Conservation (phyloP, 257 asterid genomes). For the Osmanthus fragrans region DNA sequence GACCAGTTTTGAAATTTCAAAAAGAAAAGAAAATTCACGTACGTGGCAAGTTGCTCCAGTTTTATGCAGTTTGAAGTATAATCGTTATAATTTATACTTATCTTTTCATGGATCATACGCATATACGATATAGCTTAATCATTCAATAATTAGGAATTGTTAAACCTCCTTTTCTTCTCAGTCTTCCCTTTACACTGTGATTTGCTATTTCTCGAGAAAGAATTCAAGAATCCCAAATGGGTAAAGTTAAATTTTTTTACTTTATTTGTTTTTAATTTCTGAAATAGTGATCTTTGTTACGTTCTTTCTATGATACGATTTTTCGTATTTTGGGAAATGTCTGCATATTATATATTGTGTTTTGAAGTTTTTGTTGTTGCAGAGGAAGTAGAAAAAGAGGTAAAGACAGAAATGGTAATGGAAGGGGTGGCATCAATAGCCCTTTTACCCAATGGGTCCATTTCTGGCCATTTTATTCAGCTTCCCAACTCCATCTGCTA, state of each 20-base stretch:
- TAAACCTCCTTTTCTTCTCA: not conserved
- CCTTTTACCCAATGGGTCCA: constrained; percentile 75
- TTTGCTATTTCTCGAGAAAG: not conserved
- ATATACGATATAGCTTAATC: not conserved
- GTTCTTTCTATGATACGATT: not conserved
- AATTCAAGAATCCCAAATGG: not conserved
- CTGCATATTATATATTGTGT: too few relatives aligned
- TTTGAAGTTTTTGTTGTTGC: constrained; percentile 4
- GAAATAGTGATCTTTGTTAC: not conserved
- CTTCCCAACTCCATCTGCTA: constrained; percentile 75
- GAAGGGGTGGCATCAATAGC: constrained; percentile 95
- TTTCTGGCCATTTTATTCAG: constrained; percentile 93
- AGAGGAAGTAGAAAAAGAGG: constrained; percentile 27
- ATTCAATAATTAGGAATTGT: not conserved
- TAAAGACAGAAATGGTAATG: constrained; percentile 43
- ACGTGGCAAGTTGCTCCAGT: not conserved
- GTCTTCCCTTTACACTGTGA: not conserved
- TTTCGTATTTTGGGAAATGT: not conserved
- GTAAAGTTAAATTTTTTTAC: not conserved
- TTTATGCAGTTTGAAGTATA: not conserved
- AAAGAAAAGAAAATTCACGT: constrained; percentile 4
- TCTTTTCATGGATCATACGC: not conserved
- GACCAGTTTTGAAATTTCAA: not conserved
- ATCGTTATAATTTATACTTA: not conserved
- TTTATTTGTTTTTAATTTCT: not conserved